phyloP scores from a whole-genome alignment of 768 basidiomycete species.

The Floccularia luteovirens region DNA sequence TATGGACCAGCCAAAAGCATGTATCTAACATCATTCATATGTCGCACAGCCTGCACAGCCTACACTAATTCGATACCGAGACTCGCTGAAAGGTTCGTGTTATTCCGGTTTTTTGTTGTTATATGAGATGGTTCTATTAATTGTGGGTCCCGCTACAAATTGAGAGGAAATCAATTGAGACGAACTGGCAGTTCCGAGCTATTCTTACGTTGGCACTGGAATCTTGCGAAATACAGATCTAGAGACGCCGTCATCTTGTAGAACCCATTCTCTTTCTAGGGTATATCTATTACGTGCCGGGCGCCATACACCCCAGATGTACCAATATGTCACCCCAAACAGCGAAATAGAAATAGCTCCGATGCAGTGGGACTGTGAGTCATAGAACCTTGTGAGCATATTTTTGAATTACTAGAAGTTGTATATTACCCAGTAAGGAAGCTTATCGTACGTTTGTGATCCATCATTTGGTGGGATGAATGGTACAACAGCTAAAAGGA shows the following conservation, averaged over 20 bases:
- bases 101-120: no score
- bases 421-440: constrained; percentile 65
- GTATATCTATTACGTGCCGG: constrained; percentile 41
- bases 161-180: no score
- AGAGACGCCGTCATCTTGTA: constrained; percentile 53
- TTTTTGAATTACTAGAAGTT: background rate
- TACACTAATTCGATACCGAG: no score
- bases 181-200: no score
- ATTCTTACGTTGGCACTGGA: no score
- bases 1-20: no score
- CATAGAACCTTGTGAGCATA: background rate
- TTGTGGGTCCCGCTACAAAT: no score
- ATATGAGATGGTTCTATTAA: no score
- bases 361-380: constrained; percentile 38
- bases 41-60: no score
- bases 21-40: no score
- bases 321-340: constrained; percentile 52
- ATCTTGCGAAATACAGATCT: constrained; percentile 42
- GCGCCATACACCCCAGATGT: constrained; percentile 39
- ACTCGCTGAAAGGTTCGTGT: no score
- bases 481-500: constrained; percentile 56
- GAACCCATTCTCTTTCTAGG: constrained; percentile 35
- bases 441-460: constrained; percentile 39
- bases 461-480: constrained; percentile 53
- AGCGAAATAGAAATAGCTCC: constrained; percentile 37